A percentile compares a stretch with the other conserved stretches of the same genome.
Evolutionary conservation across 2,329 filamentous ascomycete genomes (phyloP).

Genomic region (Botrytis fabae): DNA sequence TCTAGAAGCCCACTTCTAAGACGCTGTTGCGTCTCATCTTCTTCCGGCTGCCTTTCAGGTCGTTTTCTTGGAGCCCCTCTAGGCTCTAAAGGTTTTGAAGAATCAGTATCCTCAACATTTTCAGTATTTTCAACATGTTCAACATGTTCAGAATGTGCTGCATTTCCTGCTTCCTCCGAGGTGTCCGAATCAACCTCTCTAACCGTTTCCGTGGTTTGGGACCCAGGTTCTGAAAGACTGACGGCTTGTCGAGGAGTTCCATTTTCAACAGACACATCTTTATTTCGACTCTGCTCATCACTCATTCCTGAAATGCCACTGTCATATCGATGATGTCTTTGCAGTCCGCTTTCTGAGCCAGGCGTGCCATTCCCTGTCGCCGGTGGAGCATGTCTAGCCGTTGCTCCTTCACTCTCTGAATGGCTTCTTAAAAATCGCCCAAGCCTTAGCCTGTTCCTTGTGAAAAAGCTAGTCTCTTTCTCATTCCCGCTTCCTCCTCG

Average conservation of each 20-base stretch:
- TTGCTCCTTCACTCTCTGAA: no score
- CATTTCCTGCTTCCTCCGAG: neutral
- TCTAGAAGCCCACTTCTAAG: neutral
- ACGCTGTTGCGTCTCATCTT: neutral
- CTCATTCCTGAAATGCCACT: neutral
- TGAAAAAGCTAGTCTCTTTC: neutral
- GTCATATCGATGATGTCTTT: neutral
- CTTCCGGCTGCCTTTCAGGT: neutral
- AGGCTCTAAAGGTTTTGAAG: neutral
- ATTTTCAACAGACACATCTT: neutral
- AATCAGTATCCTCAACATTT: neutral
- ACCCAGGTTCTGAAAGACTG: neutral
- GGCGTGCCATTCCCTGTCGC: accelerated
- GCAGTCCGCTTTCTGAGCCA: neutral
- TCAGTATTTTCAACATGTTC: no score
- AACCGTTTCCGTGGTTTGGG: no score
- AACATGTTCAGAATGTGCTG: neutral
- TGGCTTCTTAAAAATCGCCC: neutral
- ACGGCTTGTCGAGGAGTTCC: neutral
- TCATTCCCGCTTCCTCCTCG: neutral
- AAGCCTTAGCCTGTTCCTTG: neutral
- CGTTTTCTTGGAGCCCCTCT: neutral
- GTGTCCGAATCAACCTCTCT: neutral
- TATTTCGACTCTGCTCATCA: neutral
- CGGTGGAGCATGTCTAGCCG: neutral